Evolutionary conservation across 768 basidiomycete species (phyloP), one percentile per base, ranked within the genome.

Genomic region (Peribolospora kevripleyi): DNA sequence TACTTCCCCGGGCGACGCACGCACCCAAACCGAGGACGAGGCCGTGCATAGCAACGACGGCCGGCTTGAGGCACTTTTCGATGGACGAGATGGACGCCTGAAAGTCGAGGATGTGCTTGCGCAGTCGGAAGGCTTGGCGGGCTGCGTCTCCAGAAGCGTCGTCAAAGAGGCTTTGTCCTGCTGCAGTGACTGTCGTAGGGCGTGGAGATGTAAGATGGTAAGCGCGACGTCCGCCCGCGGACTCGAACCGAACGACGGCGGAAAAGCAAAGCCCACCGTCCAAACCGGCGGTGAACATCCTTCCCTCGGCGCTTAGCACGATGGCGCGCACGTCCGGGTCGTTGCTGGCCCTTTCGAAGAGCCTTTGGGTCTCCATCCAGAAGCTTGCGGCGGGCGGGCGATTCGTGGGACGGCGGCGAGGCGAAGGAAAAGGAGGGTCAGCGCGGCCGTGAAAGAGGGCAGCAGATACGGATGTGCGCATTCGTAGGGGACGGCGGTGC

Each of bases 31-130:
- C 87, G 46, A 83, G 65, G 7, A 77, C 76, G 8, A 76, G 66
- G 0, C 86, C 87, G 61, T 86, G 80, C 0, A 82, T 69, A 0
- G 87, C 86, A 0, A 71, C 82, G 47, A 93, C 82, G 55, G 91
- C 82, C 0, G 88, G 87, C 63, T 82, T 79, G 0, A 73, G 73
- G 54, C 79, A 79, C 8, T 74, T 69, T 58, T 80, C 77, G 0
- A 84, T 76, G 0, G 79, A 71, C 0, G 75, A 70, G 47, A 91
- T 81, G 39, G 77, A 76, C 14, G 68, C 63, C 69, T 93, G 87
- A 67, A 88, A 83, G 45, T 69, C 66, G 66, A 67, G 50, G 51
- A 57, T 57, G 55, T 57, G 41, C 51, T 60, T 8, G 0, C 75
- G 72, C 5, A 74, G 68, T 5, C 69, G 64, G 3, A 79, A 64